These are phyloP conservation scores for Pestalotiopsis fici DNA, from an alignment of 2,329 filamentous ascomycete species.

Conservation along the genomic window DNA sequence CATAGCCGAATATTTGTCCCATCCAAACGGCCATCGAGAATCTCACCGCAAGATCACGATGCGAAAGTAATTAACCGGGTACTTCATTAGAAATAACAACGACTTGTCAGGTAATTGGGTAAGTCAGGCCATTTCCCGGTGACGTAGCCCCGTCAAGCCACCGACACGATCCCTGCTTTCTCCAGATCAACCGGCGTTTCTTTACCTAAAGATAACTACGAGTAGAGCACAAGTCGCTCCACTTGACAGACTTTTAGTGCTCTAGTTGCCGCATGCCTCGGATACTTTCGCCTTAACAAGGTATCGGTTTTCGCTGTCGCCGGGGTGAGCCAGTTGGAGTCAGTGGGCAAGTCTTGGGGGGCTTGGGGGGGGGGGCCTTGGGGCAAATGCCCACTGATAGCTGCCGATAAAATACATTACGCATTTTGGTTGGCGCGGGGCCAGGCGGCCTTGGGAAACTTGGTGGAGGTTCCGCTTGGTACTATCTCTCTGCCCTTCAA, in stretches of 20 bases:
- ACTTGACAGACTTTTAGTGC: not conserved
- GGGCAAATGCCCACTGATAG: not conserved
- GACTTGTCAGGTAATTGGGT: not conserved
- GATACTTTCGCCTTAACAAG: constrained; percentile 8
- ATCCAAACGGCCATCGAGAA: not conserved
- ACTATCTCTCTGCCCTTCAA: not conserved
- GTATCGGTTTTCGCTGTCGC: not conserved
- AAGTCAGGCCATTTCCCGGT: not conserved
- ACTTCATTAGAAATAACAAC: not conserved
- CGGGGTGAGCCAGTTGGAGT: not conserved
- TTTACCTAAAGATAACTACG: constrained; percentile 8
- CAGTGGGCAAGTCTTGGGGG: not conserved
- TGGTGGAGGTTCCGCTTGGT: no score
- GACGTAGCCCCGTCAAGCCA: constrained; percentile 1
- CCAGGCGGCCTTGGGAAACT: not conserved
- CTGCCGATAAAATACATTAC: not conserved
- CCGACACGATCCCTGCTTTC: not conserved
- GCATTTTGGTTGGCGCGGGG: not conserved
- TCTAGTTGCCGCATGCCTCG: constrained; percentile 1
- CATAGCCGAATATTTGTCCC: no score
- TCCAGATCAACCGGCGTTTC: constrained; percentile 6
- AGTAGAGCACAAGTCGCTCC: not conserved
- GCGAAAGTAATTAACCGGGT: not conserved
- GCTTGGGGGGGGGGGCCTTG: not conserved
- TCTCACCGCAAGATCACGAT: constrained; percentile 1